These are phyloP conservation scores for Aureobasidium sp. DNA, from an alignment of 2,329 filamentous ascomycete genomes.

Conservation along the genomic window DNA sequence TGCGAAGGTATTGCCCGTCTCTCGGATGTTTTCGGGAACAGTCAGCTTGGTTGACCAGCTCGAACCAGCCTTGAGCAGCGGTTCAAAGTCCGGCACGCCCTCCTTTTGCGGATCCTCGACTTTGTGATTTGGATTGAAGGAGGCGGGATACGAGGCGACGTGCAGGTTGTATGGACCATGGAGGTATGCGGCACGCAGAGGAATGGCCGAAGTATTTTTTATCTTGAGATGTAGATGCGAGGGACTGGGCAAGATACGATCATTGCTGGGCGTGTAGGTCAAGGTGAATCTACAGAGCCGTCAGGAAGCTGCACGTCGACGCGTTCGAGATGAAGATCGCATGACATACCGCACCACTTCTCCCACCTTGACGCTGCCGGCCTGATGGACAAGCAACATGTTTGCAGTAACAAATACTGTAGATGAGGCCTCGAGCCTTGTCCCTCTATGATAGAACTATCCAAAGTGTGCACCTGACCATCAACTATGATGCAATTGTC, in stretches of 20 bases:
- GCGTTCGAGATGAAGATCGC: constrained; percentile 1
- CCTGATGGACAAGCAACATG: constrained; percentile 89
- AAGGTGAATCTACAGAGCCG: constrained; percentile 54
- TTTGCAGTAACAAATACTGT: neutral
- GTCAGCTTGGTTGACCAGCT: constrained; percentile 72
- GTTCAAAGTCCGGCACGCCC: constrained; percentile 84
- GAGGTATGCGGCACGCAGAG: constrained; percentile 90
- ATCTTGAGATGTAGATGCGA: constrained; percentile 74
- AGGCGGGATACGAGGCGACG: constrained; percentile 73
- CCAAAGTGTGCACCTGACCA: neutral
- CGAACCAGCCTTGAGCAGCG: constrained; percentile 89
- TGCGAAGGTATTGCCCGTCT: constrained; percentile 42
- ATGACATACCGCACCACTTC: constrained; percentile 70
- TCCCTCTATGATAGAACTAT: neutral
- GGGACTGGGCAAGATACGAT: constrained; percentile 83
- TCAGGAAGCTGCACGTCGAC: neutral
- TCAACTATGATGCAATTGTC: neutral
- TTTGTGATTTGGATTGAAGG: constrained; percentile 75
- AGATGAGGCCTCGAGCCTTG: neutral
- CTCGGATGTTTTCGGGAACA: constrained; percentile 69
- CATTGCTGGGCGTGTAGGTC: constrained; percentile 81
- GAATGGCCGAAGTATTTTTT: constrained; percentile 84
- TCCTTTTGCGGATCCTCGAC: constrained; percentile 60
- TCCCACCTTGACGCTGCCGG: constrained; percentile 85
- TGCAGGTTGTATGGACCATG: constrained; percentile 92